A percentile compares a stretch with the other conserved stretches of the same genome.
These are phyloP conservation scores for Candida ipomoeae DNA, from an alignment of 805 yeast genomes.

Conservation along the genomic window DNA sequence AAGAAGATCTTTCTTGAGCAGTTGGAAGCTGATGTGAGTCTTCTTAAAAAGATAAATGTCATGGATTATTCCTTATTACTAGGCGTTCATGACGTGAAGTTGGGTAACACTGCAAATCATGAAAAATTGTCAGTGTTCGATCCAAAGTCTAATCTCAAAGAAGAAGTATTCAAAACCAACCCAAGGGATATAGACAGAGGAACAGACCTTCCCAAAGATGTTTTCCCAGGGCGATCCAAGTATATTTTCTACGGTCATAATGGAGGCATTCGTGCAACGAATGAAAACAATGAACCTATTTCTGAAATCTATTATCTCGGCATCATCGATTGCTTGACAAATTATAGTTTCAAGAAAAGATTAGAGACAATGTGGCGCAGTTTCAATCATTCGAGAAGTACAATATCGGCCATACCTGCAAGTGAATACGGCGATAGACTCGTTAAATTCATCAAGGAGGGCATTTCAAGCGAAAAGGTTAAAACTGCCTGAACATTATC, in stretches of 20 bases:
- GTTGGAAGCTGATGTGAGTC: conserved; percentile 66
- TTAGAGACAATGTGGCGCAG: conserved; percentile 85
- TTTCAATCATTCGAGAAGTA: conserved; percentile 59
- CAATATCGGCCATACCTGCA: conserved; percentile 89
- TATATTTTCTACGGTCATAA: conserved; percentile 69
- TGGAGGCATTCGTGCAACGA: conserved; percentile 80
- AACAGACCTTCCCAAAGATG: conserved; percentile 41
- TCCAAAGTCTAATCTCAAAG: conserved; percentile 37
- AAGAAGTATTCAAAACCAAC: conserved; percentile 42
- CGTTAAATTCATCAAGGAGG: conserved; percentile 55
- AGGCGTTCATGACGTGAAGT: conserved; percentile 77
- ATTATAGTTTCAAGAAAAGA: conserved; percentile 66
- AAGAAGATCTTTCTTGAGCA: conserved; percentile 59
- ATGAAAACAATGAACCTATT: conserved; percentile 55
- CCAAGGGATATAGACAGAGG: conserved; percentile 41
- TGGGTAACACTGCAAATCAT: conserved; percentile 44
- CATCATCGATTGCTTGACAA: conserved; percentile 88
- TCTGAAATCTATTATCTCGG: conserved; percentile 83
- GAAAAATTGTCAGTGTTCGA: conserved; percentile 43
- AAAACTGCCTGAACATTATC: conserved; percentile 4
- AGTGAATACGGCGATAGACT: conserved; percentile 86
- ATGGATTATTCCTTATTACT: conserved; percentile 93
- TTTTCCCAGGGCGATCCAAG: conserved; percentile 45
- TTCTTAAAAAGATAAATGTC: conserved; percentile 70
- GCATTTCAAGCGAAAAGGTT: conserved; percentile 16